These are phyloP conservation scores for Phyllosticta capitalensis DNA, from an alignment of 2,329 filamentous ascomycete genomes.

Conservation along the genomic window DNA sequence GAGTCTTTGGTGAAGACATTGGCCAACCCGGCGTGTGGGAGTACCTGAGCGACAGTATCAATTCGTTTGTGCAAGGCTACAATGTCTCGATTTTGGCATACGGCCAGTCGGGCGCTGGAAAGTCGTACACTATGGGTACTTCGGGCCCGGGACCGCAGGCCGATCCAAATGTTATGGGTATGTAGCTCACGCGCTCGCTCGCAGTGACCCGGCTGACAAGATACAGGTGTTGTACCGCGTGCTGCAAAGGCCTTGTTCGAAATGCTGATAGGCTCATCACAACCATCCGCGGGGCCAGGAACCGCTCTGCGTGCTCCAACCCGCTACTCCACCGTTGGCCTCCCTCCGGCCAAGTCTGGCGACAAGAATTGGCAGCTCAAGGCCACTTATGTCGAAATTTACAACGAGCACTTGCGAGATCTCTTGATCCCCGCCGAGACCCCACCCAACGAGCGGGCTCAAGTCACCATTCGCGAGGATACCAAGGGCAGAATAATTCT, in stretches of 20 bases:
- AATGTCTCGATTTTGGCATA: constrained; percentile 97
- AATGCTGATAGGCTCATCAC: constrained; percentile 58
- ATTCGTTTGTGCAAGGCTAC: constrained; percentile 87
- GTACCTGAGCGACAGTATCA: constrained; percentile 82
- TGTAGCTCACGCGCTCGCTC: constrained; percentile 26
- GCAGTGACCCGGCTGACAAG: neutral
- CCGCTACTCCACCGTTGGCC: constrained; percentile 58
- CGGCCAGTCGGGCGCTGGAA: constrained; percentile 93
- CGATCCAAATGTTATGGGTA: constrained; percentile 67
- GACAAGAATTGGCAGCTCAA: constrained; percentile 86
- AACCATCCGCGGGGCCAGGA: constrained; percentile 45
- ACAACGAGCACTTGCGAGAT: constrained; percentile 93
- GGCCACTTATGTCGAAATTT: constrained; percentile 91
- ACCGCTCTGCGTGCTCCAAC: constrained; percentile 72
- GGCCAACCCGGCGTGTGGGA: constrained; percentile 89
- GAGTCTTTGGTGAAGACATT: constrained; percentile 77
- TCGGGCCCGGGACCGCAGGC: constrained; percentile 72
- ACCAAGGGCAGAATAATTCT: constrained; percentile 88
- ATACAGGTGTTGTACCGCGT: constrained; percentile 84
- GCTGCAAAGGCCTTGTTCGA: constrained; percentile 83
- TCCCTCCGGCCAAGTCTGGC: constrained; percentile 35
- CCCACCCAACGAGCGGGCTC: constrained; percentile 58
- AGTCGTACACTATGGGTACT: constrained; percentile 98
- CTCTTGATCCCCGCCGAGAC: constrained; percentile 70
- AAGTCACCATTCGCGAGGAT: constrained; percentile 90